These are phyloP conservation scores for Pseudogymnoascus sp. DNA, from an alignment of 2,329 filamentous ascomycete species.

Conservation along the genomic window DNA sequence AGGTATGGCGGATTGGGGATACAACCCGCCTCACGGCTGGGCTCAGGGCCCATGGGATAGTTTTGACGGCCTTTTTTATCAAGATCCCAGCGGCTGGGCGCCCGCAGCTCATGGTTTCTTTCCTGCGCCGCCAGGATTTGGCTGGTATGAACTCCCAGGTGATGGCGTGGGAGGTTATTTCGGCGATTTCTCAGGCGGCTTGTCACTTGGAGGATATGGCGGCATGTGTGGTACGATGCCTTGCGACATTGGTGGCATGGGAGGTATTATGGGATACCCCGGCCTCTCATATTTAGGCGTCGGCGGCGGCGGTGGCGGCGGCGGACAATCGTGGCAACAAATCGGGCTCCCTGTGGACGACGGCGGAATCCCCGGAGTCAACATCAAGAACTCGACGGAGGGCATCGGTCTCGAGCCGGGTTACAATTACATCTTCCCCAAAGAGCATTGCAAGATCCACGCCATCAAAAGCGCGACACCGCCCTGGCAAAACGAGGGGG, in stretches of 20 bases:
- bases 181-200: neutral
- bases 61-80: slow-evolving; percentile 1
- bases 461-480: slow-evolving; percentile 41
- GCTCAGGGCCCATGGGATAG: slow-evolving; percentile 18
- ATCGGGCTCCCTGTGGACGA: slow-evolving; percentile 6
- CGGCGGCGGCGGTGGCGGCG: neutral
- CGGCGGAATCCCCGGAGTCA: slow-evolving; percentile 40
- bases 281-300: neutral
- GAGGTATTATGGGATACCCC: slow-evolving; percentile 2
- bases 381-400: slow-evolving; percentile 49
- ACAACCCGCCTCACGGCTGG: slow-evolving; percentile 23
- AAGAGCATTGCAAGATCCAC: slow-evolving; percentile 51
- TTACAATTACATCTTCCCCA: slow-evolving; percentile 55
- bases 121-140: neutral
- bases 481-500: slow-evolving; percentile 43
- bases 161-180: neutral
- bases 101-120: neutral
- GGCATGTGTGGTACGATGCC: neutral
- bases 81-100: neutral
- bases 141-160: neutral
- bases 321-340: slow-evolving; percentile 2
- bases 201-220: neutral
- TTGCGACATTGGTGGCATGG: neutral
- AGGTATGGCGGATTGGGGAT: slow-evolving; percentile 17
- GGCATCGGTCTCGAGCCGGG: slow-evolving; percentile 52